Conservation (phyloP, 805 yeast species). For the Sungouiozyma ichnusensis region DNA sequence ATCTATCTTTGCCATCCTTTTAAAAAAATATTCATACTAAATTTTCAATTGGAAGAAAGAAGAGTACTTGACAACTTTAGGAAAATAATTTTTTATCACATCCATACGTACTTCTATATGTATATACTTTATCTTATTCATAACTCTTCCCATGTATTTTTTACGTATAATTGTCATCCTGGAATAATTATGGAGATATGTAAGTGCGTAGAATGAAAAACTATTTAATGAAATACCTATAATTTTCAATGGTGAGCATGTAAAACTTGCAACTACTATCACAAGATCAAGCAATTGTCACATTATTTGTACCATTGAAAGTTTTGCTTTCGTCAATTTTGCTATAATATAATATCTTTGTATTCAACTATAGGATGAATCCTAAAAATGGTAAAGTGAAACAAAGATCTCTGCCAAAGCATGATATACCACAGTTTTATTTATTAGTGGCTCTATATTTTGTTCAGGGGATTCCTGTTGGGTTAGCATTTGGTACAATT, state of each 20-base stretch:
- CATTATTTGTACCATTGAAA: too few species aligned
- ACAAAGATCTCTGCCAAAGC: slow-evolving; percentile 14
- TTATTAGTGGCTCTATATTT: slow-evolving; percentile 66
- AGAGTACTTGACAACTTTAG: background rate
- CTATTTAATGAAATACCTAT: too few species aligned
- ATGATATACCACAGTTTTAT: slow-evolving; percentile 66
- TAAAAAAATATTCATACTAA: background rate
- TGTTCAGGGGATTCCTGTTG: slow-evolving; percentile 94
- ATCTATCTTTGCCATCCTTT: background rate
- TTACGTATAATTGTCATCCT: too few species aligned
- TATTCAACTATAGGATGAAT: background rate
- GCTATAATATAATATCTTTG: background rate
- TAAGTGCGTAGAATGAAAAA: too few species aligned
- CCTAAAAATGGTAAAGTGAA: background rate
- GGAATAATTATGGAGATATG: too few species aligned
- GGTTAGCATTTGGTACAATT: slow-evolving; percentile 86
- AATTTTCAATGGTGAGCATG: too few species aligned
- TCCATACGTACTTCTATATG: background rate
- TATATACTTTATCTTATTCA: background rate
- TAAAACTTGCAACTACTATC: too few species aligned
- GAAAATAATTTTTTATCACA: background rate
- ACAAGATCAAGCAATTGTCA: too few species aligned
- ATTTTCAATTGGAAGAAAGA: background rate
- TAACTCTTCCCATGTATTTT: background rate
- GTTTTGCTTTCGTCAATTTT: background rate